Evolutionary conservation across 2,329 filamentous ascomycete species (phyloP), one percentile per base, ranked within the genome.

Genomic region (Fusarium austroafricanum): DNA sequence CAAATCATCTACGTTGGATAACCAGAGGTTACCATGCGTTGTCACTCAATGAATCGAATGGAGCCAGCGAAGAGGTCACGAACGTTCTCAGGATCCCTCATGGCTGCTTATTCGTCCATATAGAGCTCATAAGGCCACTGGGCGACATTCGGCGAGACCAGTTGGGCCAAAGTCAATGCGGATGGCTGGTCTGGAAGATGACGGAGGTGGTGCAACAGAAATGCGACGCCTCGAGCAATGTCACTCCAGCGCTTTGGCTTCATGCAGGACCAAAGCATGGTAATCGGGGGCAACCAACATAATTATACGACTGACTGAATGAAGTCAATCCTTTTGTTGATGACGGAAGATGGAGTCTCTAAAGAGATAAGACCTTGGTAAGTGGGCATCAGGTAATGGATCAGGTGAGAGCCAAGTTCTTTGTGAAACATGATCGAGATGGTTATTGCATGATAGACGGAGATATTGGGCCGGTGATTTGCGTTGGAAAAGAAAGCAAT

Each of bases 401-500:
- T 42, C 46, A 55, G 29, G 44, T 60, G 67, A 72, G 57, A 43
- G 61, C 42, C 49, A 66, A 18, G 33, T 61, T 57, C 56, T 68
- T 53, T 64, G 58, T 64, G 58, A 71, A 52, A 66, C 51, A 15
- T 47, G 46, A 68, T 68, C 51, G 65, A 69, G 61, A 66, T 68
- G 57, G 21, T 10, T 12, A 42, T 56, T 66, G 18, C 47, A 58
- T 66, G 47, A 45, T 52, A 39, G 20, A 28, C 62, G 46, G 51
- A 61, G 52, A 42, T 55, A 18, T 52, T 58, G 40, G 29, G 23
- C 65, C 44, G 65, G 44, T 33, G 29, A 35, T 44, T 43, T 37
- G 29, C 31, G 39, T 45, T 21, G 49, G 37, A 39, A 9, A 39
- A 35, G 23, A 21, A 31, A 45, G 53, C 7, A 39, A 35, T 20